Percentiles rank a stretch among this genome's conserved stretches.
Conservation (phyloP, 2,329 filamentous ascomycete genomes). For the Pyrenochaeta sp. region DNA sequence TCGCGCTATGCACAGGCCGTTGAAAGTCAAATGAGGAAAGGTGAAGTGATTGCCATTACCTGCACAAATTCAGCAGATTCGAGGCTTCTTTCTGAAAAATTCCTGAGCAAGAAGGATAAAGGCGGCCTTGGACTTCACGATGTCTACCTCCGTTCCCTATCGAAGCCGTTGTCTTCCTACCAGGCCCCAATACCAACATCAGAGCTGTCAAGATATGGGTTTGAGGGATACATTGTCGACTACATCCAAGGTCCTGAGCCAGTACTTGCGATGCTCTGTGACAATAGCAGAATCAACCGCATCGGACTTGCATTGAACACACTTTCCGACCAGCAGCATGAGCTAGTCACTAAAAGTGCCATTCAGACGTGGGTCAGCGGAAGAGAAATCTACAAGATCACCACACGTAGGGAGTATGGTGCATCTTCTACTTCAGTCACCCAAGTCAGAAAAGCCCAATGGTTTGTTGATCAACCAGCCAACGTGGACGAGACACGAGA, state of each 20-base stretch:
- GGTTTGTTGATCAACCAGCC: constrained; percentile 80
- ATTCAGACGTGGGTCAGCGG: constrained; percentile 76
- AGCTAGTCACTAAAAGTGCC: constrained; percentile 65
- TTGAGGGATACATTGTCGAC: constrained; percentile 83
- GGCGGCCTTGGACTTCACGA: constrained; percentile 68
- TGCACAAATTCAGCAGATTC: constrained; percentile 79
- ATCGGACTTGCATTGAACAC: constrained; percentile 71
- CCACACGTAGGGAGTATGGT: constrained; percentile 81
- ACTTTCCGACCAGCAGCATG: constrained; percentile 71
- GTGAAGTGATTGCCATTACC: constrained; percentile 71
- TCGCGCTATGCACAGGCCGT: constrained; percentile 68
- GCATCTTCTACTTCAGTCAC: constrained; percentile 73
- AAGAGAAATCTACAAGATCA: constrained; percentile 62
- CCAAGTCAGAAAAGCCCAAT: constrained; percentile 65
- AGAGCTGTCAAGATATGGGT: constrained; percentile 66
- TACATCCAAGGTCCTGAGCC: constrained; percentile 80
- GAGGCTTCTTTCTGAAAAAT: constrained; percentile 70
- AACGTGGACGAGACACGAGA: constrained; percentile 70
- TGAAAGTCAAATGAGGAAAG: constrained; percentile 63
- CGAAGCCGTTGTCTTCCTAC: constrained; percentile 63
- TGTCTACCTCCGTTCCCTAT: constrained; percentile 72
- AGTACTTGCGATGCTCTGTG: constrained; percentile 88
- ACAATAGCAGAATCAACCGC: constrained; percentile 71
- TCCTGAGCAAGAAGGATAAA: constrained; percentile 58
- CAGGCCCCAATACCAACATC: constrained; percentile 61